Evolutionary conservation across 441 rosid species (phyloP).

Genomic region (Euphorbia neoarborescens): DNA sequence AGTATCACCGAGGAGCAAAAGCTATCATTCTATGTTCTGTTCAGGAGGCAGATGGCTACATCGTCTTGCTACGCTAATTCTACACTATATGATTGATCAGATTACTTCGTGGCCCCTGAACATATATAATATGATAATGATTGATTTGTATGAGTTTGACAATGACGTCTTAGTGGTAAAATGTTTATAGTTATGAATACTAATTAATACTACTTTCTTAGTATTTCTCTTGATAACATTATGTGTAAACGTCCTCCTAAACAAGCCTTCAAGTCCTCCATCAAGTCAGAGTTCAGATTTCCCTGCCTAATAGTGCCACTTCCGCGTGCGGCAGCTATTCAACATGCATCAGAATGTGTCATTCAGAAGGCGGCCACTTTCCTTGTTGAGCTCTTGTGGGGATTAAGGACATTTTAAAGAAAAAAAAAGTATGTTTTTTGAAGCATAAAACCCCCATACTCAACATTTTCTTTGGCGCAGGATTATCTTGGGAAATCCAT

Average conservation of each 20-base stretch:
- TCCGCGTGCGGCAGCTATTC: conserved; percentile 1
- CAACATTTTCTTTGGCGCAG: conserved; percentile 97
- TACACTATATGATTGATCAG: background rate
- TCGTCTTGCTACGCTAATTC: background rate
- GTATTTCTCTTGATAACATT: background rate
- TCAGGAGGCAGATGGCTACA: background rate
- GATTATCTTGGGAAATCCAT: conserved; percentile 62
- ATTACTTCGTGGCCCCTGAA: background rate
- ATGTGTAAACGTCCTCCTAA: background rate
- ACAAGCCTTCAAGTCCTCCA: conserved; percentile 12
- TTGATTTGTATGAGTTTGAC: background rate
- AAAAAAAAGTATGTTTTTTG: conserved; percentile 31
- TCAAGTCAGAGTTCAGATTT: conserved; percentile 14
- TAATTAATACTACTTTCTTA: background rate
- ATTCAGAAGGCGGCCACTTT: conserved; percentile 21
- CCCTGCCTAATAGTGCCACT: conserved; percentile 13
- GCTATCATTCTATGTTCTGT: background rate
- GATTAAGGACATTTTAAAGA: conserved; percentile 36
- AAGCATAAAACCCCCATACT: conserved; percentile 62
- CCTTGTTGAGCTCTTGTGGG: conserved; percentile 53
- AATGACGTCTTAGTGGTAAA: background rate
- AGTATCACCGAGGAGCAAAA: background rate
- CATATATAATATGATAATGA: background rate
- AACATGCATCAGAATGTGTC: conserved; percentile 3
- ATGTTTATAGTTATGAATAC: background rate